Percentiles rank a stretch among this genome's conserved stretches.
Conservation (phyloP, 208 protist species). For the Vickermania spadyakhi region DNA sequence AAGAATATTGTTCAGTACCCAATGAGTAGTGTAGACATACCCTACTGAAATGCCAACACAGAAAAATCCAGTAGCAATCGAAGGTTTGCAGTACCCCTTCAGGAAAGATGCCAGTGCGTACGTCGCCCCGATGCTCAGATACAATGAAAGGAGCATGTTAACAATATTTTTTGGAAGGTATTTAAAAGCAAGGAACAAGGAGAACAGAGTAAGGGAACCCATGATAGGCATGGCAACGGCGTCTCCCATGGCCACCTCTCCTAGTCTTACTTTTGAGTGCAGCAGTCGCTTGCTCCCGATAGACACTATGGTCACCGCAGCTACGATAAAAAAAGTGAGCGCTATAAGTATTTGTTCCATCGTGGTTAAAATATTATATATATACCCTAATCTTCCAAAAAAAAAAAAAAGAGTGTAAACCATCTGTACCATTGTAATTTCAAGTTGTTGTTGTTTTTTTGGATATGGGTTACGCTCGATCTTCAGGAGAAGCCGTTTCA, state of each 20-base stretch:
- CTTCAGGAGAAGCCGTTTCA: too few species aligned
- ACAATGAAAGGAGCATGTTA: constrained; percentile 58
- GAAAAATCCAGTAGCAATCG: constrained; percentile 54
- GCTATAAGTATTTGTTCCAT: constrained; percentile 45
- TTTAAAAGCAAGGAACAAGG: constrained; percentile 59
- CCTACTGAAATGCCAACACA: constrained; percentile 33
- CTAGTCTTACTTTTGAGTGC: constrained; percentile 15
- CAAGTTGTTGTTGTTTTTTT: too few species aligned
- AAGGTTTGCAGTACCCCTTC: constrained; percentile 37
- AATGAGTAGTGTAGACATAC: constrained; percentile 83
- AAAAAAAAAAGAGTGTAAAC: constrained; percentile 4
- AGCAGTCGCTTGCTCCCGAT: constrained; percentile 34
- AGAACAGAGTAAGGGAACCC: constrained; percentile 75
- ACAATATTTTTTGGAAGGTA: constrained; percentile 77
- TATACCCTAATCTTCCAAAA: constrained; percentile 3
- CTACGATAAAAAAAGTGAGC: constrained; percentile 27
- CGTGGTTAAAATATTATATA: not conserved
- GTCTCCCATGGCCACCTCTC: constrained; percentile 37
- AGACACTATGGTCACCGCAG: constrained; percentile 34
- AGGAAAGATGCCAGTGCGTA: constrained; percentile 60
- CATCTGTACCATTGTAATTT: too few species aligned
- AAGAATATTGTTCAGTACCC: constrained; percentile 93
- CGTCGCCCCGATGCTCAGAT: constrained; percentile 53
- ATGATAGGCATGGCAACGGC: constrained; percentile 61
- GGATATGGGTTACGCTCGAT: too few species aligned